A percentile compares a stretch with the other conserved stretches of the same genome.
Conservation (phyloP, 768 basidiomycete genomes). For the Boletus pseudopeckii region DNA sequence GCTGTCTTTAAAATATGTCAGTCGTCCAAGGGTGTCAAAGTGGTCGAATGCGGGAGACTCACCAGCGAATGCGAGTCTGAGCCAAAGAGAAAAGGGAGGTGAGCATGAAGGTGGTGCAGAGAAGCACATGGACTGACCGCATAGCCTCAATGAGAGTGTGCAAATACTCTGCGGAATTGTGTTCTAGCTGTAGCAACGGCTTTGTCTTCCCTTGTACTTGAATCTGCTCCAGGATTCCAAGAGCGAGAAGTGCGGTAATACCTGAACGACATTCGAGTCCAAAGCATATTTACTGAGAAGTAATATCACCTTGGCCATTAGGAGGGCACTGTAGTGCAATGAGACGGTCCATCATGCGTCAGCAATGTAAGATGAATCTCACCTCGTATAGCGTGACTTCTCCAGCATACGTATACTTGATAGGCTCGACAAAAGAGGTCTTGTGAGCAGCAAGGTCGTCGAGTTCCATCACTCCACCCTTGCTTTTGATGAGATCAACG, state of each 20-base stretch:
- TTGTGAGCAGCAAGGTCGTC: conserved; percentile 87
- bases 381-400: conserved; percentile 94
- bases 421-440: conserved; percentile 81
- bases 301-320: conserved; percentile 77
- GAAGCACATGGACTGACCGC: conserved; percentile 43
- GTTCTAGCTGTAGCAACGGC: conserved; percentile 75
- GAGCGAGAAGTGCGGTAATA: conserved; percentile 88
- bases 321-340: conserved; percentile 71
- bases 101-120: not conserved
- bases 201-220: conserved; percentile 69
- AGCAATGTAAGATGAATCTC: conserved; percentile 10
- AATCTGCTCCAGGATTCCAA: conserved; percentile 88
- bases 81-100: not conserved
- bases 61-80: conserved; percentile 74
- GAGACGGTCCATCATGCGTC: not conserved
- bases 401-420: conserved; percentile 81
- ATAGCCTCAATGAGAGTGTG: conserved; percentile 85
- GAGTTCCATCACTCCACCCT: conserved; percentile 91
- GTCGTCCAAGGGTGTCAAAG: not conserved
- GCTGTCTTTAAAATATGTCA: conserved; percentile 49
- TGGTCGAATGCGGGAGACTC: conserved; percentile 12
- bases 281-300: not conserved
- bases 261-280: conserved; percentile 35
- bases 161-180: conserved; percentile 87
- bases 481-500: conserved; percentile 76